Percentiles rank a stretch among this genome's conserved stretches.
Evolutionary conservation across 345 rosid species (phyloP).

Genomic region (Cardamine occulta): DNA sequence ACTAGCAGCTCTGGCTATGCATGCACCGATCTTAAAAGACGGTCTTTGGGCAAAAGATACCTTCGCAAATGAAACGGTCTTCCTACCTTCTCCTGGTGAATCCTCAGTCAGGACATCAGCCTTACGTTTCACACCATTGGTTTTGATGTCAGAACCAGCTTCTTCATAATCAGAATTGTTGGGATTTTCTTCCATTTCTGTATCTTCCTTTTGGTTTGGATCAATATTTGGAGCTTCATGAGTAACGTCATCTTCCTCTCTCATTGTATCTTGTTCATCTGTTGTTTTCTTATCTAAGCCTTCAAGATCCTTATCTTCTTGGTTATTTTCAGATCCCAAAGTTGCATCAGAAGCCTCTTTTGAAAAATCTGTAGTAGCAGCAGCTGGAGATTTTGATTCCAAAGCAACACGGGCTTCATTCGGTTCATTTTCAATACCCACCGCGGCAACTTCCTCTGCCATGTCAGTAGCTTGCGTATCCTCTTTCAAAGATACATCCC

Average conservation of each 20-base stretch:
- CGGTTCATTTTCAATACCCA: conserved; percentile 24
- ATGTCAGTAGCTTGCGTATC: conserved; percentile 29
- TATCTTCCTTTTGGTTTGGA: conserved; percentile 35
- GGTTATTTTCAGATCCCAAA: conserved; percentile 29
- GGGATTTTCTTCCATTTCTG: conserved; percentile 39
- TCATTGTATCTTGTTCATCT: conserved; percentile 26
- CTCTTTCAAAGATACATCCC: conserved; percentile 28
- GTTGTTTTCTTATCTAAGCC: conserved; percentile 10
- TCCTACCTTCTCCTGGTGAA: conserved; percentile 54
- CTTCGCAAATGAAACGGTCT: conserved; percentile 68
- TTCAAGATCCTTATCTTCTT: conserved; percentile 19
- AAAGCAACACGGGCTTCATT: not conserved
- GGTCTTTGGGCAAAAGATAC: conserved; percentile 61
- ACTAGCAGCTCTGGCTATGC: conserved; percentile 92
- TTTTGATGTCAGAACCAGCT: conserved; percentile 49
- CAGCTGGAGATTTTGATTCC: conserved; percentile 3
- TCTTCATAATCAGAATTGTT: conserved; percentile 43
- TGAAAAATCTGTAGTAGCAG: conserved; percentile 10
- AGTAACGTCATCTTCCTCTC: conserved; percentile 30
- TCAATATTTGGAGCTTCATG: conserved; percentile 31
- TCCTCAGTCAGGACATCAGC: conserved; percentile 59
- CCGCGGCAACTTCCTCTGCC: conserved; percentile 39
- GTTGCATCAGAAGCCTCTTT: conserved; percentile 16
- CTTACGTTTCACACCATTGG: conserved; percentile 59
- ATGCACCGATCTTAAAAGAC: conserved; percentile 88